Base-by-base conservation (phyloP, 2,329 filamentous ascomycete species). In the Fusarium sp. region DNA sequence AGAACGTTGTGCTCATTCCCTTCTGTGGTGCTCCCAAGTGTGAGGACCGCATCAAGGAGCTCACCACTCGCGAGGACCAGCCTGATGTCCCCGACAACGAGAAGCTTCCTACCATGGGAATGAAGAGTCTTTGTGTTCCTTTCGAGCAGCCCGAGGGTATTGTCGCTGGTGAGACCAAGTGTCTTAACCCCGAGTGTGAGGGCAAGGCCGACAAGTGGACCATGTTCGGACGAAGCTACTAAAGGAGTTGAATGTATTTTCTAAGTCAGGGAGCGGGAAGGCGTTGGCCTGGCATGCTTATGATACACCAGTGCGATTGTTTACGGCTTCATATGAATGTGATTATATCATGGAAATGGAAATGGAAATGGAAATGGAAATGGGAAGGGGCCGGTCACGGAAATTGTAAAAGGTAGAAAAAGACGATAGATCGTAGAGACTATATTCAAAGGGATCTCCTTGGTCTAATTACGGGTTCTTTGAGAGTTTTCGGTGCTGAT, bases 41-140 rank as follows among this genome's bases (percentile, higher is more conserved):
- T 78, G 95, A 98, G 82, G 95, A 98, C 75, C 89, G 93, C 80
- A 93, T 98, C 84, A 98, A 98, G 88, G 93, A 97, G 59, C 86
- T 94, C 78, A 97, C 93, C 68, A 93, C 92, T 45, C 91, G 92
- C 74, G 90, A 90, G 61, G 86, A 89, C 57, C 88, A 85, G 74
- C 81, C 84, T 57, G 81, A 82, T 53, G 79, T 83, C 34, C 84
- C 86, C 50, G 86, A 88, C 68, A 82, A 83, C 72, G 84, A 87
- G 72, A 85, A 84, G 76, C 80, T 82, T 20, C 86, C 87, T 27
- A 84, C 83, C 54, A 89, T 89, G 87, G 87, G 87, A 75, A 89
- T 84, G 92, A 92, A 84, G 89, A 90, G 80, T 80, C 88, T 82
- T 80, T 95, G 85, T 89, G 97, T 87, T 71, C 83, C 83, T 50